Evolutionary conservation across 2,329 filamentous ascomycete genomes (phyloP).

Genomic region (Botrytis deweyae): DNA sequence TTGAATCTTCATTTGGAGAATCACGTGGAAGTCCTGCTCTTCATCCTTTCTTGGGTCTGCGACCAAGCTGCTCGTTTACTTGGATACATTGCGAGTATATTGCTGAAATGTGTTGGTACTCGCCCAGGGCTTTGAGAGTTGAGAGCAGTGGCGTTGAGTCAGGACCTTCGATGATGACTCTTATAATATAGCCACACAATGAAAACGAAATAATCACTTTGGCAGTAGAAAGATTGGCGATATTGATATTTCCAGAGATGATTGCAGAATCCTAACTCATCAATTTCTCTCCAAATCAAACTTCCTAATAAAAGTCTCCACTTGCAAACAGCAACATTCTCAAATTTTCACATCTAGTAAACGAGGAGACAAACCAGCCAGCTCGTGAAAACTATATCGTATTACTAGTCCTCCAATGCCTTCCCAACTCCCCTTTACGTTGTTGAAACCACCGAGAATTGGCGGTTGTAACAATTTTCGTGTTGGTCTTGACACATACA

Average conservation of each 20-base stretch:
- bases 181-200: background rate
- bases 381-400: background rate
- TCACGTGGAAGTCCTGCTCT: background rate
- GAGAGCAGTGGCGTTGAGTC: background rate
- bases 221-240: background rate
- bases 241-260: background rate
- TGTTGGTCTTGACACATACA: background rate
- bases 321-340: background rate
- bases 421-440: background rate
- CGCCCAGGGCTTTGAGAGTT: background rate
- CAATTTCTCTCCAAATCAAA: background rate
- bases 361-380: background rate
- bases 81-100: background rate
- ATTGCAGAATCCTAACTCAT: background rate
- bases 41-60: background rate
- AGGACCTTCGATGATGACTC: rapidly evolving
- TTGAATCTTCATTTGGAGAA: background rate
- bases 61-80: background rate
- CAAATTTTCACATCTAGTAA: background rate
- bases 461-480: background rate
- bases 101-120: background rate
- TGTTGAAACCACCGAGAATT: background rate
- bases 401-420: background rate
- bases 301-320: background rate
- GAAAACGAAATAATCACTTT: background rate